Evolutionary conservation across 805 yeast species (phyloP).

Genomic region (Metschnikowia aberdeeniae): DNA sequence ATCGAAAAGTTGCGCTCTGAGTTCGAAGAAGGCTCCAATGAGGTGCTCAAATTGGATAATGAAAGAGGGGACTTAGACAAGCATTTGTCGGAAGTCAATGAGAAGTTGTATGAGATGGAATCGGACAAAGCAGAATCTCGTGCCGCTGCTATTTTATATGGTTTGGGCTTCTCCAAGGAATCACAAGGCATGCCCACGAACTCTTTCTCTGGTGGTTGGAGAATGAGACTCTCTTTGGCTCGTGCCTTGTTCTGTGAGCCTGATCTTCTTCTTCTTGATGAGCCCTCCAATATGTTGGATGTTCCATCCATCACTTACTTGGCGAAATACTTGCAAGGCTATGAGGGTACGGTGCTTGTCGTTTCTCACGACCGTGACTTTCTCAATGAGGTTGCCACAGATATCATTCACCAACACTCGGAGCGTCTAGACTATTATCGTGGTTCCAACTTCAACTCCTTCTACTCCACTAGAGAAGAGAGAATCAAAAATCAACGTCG

Average conservation of each 20-base stretch:
- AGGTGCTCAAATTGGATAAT: slow-evolving; percentile 74
- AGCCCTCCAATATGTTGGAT: slow-evolving; percentile 99
- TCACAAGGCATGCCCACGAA: slow-evolving; percentile 82
- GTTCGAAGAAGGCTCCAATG: slow-evolving; percentile 68
- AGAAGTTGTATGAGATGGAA: slow-evolving; percentile 87
- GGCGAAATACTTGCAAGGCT: slow-evolving; percentile 83
- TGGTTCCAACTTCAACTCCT: slow-evolving; percentile 89
- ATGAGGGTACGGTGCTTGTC: slow-evolving; percentile 88
- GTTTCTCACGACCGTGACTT: slow-evolving; percentile 98
- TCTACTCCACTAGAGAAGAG: slow-evolving; percentile 92
- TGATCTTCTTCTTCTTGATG: slow-evolving; percentile 88
- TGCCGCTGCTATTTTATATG: slow-evolving; percentile 89
- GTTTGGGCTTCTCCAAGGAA: slow-evolving; percentile 89
- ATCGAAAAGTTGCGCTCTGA: slow-evolving; percentile 66
- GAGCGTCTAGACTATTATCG: slow-evolving; percentile 94
- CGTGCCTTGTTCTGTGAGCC: slow-evolving; percentile 97
- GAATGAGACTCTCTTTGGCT: slow-evolving; percentile 98
- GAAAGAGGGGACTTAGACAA: slow-evolving; percentile 84
- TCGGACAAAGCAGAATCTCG: slow-evolving; percentile 96
- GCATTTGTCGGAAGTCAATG: slow-evolving; percentile 74
- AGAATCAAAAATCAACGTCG: slow-evolving; percentile 88
- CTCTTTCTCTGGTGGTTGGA: slow-evolving; percentile 99
- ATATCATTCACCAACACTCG: slow-evolving; percentile 95
- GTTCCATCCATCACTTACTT: slow-evolving; percentile 95
- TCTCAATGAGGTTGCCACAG: slow-evolving; percentile 96